phyloP scores from a whole-genome alignment of 176 grass and related monocot genomes.

The Saccharum spontaneum region DNA sequence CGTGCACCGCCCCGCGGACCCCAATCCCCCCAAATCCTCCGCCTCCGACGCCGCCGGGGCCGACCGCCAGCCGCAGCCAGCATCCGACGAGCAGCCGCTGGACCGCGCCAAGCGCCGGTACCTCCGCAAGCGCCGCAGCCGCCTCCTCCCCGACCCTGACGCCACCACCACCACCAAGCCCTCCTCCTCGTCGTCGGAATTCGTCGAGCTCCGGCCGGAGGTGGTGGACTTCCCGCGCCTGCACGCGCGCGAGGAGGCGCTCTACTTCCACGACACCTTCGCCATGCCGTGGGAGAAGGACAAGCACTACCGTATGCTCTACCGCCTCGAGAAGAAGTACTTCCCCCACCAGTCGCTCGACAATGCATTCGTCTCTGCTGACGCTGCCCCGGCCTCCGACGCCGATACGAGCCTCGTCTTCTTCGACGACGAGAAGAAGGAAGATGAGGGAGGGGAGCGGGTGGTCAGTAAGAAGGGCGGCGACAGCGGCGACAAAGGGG shows the following conservation, averaged over 20 bases:
- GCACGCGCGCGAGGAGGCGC: conserved; percentile 88
- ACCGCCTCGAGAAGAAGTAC: conserved; percentile 97
- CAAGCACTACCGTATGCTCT: conserved; percentile 97
- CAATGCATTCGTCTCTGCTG: conserved; percentile 74
- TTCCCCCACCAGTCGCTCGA: conserved; percentile 92
- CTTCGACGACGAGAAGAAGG: conserved; percentile 63
- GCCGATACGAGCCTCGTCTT: conserved; percentile 71
- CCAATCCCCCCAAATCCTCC: conserved; percentile 33
- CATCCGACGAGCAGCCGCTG: conserved; percentile 25
- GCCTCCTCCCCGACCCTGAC: conserved; percentile 36
- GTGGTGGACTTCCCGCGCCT: conserved; percentile 89
- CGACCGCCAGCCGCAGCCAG: neutral
- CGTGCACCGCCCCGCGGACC: conserved; percentile 56
- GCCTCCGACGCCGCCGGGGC: neutral
- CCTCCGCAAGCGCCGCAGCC: conserved; percentile 50
- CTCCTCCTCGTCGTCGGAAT: conserved; percentile 32
- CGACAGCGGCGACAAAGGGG: conserved; percentile 31
- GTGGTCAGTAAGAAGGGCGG: neutral
- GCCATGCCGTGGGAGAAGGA: conserved; percentile 96
- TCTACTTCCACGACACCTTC: conserved; percentile 97
- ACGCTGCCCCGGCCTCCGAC: conserved; percentile 33
- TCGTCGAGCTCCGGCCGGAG: conserved; percentile 79
- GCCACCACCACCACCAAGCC: conserved; percentile 42
- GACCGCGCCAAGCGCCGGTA: conserved; percentile 63
- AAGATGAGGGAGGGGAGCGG: neutral